Conservation (phyloP, 805 yeast genomes). For the Barnettozyma botsteinii region DNA sequence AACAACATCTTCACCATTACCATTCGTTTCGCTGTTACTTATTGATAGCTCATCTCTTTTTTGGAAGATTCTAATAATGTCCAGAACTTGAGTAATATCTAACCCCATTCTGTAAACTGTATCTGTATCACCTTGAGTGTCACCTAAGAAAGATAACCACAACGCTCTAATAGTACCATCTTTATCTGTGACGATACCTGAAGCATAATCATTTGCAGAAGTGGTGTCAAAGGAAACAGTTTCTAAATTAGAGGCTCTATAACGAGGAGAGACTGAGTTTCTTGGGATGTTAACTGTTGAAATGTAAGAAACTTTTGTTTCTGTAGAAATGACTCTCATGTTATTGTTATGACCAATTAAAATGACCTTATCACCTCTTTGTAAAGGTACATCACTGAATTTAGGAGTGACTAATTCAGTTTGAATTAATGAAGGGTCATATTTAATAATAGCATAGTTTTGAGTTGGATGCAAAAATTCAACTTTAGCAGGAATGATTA, state of each 20-base stretch:
- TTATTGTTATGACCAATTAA: conserved; percentile 78
- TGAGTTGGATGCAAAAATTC: conserved; percentile 83
- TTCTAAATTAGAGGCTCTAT: conserved; percentile 80
- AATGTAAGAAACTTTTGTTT: conserved; percentile 71
- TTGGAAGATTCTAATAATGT: conserved; percentile 51
- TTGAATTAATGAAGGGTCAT: conserved; percentile 67
- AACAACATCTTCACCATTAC: conserved; percentile 1
- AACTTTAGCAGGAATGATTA: conserved; percentile 73
- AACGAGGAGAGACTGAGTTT: conserved; percentile 64
- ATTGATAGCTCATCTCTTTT: conserved; percentile 33
- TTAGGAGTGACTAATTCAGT: conserved; percentile 70
- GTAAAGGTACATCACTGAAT: conserved; percentile 48
- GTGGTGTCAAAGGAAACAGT: conserved; percentile 70
- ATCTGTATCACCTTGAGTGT: conserved; percentile 55
- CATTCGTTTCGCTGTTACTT: neutral
- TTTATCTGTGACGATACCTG: conserved; percentile 72
- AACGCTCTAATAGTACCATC: conserved; percentile 79
- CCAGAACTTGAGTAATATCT: conserved; percentile 60
- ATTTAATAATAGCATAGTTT: conserved; percentile 77
- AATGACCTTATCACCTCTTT: conserved; percentile 69
- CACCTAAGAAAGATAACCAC: conserved; percentile 84
- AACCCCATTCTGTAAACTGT: conserved; percentile 67
- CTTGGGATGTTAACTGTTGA: conserved; percentile 70
- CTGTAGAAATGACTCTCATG: conserved; percentile 63
- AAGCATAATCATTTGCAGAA: conserved; percentile 63